Conservation (phyloP, 164 flowering plant genomes). For the Dillenia suffruticosa region DNA sequence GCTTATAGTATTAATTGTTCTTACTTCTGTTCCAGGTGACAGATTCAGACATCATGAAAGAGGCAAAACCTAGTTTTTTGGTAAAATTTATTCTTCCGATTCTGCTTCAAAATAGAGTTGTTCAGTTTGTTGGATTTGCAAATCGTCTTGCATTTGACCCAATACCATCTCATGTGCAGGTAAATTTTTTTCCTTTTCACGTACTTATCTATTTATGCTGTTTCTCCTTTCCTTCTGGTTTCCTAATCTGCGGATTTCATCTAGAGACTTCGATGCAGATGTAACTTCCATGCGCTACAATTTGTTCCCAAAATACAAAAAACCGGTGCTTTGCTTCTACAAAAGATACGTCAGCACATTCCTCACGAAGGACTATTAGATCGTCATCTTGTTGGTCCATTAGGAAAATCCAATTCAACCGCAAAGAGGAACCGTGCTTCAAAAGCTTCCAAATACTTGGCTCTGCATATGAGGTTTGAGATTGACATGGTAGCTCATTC, state of each 20-base stretch:
- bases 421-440: conserved; percentile 18
- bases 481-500: conserved; percentile 99
- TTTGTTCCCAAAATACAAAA: conserved; percentile 93
- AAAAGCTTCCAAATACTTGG: conserved; percentile 62
- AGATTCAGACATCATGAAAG: conserved; percentile 73
- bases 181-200: conserved; percentile 18
- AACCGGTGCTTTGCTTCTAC: conserved; percentile 76
- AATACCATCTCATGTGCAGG: conserved; percentile 84
- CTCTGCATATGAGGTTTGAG: conserved; percentile 94
- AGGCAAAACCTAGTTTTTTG: conserved; percentile 84
- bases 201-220: conserved; percentile 2
- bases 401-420: conserved; percentile 28
- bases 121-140: conserved; percentile 94
- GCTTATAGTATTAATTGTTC: conserved; percentile 14
- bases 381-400: conserved; percentile 69
- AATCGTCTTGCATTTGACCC: conserved; percentile 98
- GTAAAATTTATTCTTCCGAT: conserved; percentile 77
- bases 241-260: conserved; percentile 62
- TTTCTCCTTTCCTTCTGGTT: conserved; percentile 13
- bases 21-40: conserved; percentile 52
- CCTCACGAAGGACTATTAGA: conserved; percentile 60
- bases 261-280: conserved; percentile 99
- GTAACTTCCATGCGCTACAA: conserved; percentile 92
- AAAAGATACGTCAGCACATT: conserved; percentile 60
- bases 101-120: conserved; percentile 64